These are phyloP conservation scores for Pichia sp. DNA, from an alignment of 1,139 yeast genomes.

Conservation along the genomic window DNA sequence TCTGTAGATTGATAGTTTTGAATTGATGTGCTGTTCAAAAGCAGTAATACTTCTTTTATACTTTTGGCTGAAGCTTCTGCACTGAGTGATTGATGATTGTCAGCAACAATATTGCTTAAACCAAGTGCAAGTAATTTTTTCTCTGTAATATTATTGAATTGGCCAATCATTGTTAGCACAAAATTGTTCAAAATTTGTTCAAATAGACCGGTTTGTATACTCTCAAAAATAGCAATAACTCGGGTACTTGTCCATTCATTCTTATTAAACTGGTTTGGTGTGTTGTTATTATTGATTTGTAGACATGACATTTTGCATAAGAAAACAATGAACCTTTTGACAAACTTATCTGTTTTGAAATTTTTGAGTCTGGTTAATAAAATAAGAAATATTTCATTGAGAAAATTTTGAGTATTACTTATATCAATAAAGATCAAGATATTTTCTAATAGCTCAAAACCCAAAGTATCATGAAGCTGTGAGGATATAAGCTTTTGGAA, in stretches of 20 bases:
- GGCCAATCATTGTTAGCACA: conserved; percentile 58
- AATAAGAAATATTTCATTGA: conserved; percentile 68
- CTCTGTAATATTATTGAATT: conserved; percentile 61
- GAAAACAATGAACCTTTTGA: conserved; percentile 64
- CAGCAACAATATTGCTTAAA: conserved; percentile 49
- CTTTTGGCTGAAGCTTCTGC: conserved; percentile 41
- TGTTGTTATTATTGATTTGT: conserved; percentile 19
- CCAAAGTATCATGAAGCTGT: conserved; percentile 68
- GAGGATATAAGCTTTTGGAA: conserved; percentile 90
- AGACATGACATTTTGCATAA: conserved; percentile 44
- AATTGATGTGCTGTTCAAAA: conserved; percentile 35
- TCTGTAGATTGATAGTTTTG: conserved; percentile 29
- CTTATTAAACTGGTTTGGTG: conserved; percentile 14
- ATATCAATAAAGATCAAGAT: conserved; percentile 56
- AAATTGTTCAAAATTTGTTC: conserved; percentile 38
- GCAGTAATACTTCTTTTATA: conserved; percentile 44
- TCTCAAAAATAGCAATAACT: conserved; percentile 50
- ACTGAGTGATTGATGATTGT: conserved; percentile 23
- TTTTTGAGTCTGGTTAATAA: conserved; percentile 73
- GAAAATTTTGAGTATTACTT: conserved; percentile 42
- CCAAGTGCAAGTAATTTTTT: conserved; percentile 76
- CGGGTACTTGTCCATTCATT: conserved; percentile 40
- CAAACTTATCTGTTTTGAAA: conserved; percentile 75
- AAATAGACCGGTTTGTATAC: conserved; percentile 46
- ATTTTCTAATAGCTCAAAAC: conserved; percentile 75